These are phyloP conservation scores for Eucalyptus tenuipes DNA, from an alignment of 345 rosid genomes.

Conservation along the genomic window DNA sequence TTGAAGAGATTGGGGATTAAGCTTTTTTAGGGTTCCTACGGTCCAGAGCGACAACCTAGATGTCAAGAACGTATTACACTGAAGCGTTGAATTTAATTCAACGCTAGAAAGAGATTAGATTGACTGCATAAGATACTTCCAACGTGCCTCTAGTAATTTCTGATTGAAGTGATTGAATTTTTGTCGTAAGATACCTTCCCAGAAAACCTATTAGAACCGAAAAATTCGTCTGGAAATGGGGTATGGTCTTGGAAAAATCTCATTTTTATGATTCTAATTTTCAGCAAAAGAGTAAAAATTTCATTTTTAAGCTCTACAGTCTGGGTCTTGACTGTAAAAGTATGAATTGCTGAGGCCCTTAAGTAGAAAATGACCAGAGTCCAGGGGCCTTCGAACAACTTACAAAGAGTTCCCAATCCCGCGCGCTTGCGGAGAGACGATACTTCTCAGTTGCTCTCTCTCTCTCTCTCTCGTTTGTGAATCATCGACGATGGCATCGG, in stretches of 20 bases:
- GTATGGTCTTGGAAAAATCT: not conserved
- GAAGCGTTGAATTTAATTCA: not conserved
- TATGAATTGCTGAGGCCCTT: not conserved
- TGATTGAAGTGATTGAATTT: too few species aligned
- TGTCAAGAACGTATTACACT: not conserved
- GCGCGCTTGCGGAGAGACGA: not conserved
- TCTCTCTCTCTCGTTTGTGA: not conserved
- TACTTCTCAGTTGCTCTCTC: not conserved
- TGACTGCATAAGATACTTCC: not conserved
- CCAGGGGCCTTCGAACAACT: not conserved
- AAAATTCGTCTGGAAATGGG: not conserved
- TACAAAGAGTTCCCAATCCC: not conserved
- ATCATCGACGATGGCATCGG: conserved; percentile 5
- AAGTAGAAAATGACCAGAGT: not conserved
- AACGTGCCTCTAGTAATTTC: not conserved
- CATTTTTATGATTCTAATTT: not conserved
- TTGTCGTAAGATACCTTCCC: too few species aligned
- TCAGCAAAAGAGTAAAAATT: not conserved
- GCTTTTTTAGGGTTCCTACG: not conserved
- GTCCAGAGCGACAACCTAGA: not conserved
- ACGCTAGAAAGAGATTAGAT: not conserved
- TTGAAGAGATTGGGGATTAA: not conserved
- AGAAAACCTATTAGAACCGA: not conserved
- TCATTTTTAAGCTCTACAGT: not conserved
- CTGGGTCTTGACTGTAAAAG: not conserved